Evolutionary conservation across 306 rosid genomes (phyloP).

Genomic region (Gastrolobium villosum): DNA sequence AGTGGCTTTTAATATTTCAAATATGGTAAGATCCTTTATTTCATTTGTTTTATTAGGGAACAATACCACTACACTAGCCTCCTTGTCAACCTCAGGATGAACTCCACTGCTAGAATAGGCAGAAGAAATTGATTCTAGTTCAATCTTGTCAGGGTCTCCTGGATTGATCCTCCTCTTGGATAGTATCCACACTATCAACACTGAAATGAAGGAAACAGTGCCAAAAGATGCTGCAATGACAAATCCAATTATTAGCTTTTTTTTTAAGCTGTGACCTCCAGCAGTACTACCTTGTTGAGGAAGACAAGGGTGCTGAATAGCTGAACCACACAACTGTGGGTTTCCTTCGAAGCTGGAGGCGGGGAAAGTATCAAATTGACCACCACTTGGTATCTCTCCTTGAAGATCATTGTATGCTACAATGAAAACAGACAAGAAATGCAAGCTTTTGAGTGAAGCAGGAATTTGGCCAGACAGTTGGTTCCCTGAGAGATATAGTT

Average conservation of each 20-base stretch:
- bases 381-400: conserved; percentile 77
- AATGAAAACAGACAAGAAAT: conserved; percentile 77
- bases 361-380: conserved; percentile 80
- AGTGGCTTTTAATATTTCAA: conserved; percentile 84
- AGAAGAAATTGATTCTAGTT: conserved; percentile 66
- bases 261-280: conserved; percentile 50
- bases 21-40: conserved; percentile 74
- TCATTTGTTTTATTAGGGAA: conserved; percentile 68
- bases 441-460: conserved; percentile 63
- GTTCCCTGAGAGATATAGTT: conserved; percentile 69
- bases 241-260: conserved; percentile 38
- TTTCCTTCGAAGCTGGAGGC: conserved; percentile 76
- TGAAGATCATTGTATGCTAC: conserved; percentile 79
- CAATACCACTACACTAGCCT: conserved; percentile 76
- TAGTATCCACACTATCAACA: conserved; percentile 71
- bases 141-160: conserved; percentile 70
- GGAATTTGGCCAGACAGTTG: conserved; percentile 80
- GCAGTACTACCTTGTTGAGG: conserved; percentile 38
- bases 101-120: conserved; percentile 57
- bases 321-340: conserved; percentile 66
- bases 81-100: conserved; percentile 66
- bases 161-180: conserved; percentile 85
- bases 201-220: conserved; percentile 43
- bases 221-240: conserved; percentile 40
- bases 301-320: conserved; percentile 63